phyloP scores from a whole-genome alignment of 176 grass and related monocot genomes.

The Alopecurus myosuroides region DNA sequence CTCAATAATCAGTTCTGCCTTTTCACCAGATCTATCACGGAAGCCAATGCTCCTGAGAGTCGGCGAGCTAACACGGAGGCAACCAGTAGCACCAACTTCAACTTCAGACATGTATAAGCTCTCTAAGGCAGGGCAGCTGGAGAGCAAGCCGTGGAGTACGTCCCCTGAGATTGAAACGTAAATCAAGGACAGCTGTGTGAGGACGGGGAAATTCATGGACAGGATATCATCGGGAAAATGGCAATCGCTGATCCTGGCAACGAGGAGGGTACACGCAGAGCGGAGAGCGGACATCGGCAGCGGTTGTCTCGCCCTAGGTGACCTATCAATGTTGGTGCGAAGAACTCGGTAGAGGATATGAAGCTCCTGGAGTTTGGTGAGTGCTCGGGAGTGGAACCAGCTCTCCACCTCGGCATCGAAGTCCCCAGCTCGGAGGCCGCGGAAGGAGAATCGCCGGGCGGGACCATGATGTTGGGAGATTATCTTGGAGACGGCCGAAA shows the following conservation, averaged over 20 bases:
- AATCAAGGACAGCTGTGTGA: neutral
- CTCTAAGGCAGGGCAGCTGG: neutral
- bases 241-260: neutral
- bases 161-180: neutral
- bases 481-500: too few relatives aligned
- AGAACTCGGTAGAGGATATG: neutral
- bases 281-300: neutral
- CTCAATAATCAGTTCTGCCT: neutral
- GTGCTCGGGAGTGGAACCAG: neutral
- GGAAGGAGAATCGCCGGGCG: neutral
- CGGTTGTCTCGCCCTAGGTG: neutral
- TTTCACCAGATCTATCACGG: neutral
- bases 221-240: neutral
- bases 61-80: neutral
- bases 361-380: neutral
- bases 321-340: too few relatives aligned
- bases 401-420: neutral
- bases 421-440: neutral
- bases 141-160: neutral
- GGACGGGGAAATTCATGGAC: neutral
- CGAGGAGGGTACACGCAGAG: neutral
- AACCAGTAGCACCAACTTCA: neutral
- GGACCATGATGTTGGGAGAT: too few relatives aligned
- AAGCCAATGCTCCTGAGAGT: neutral
- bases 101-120: neutral